phyloP scores from a whole-genome alignment of 2,329 filamentous ascomycete species.

The Fusarium palustre region DNA sequence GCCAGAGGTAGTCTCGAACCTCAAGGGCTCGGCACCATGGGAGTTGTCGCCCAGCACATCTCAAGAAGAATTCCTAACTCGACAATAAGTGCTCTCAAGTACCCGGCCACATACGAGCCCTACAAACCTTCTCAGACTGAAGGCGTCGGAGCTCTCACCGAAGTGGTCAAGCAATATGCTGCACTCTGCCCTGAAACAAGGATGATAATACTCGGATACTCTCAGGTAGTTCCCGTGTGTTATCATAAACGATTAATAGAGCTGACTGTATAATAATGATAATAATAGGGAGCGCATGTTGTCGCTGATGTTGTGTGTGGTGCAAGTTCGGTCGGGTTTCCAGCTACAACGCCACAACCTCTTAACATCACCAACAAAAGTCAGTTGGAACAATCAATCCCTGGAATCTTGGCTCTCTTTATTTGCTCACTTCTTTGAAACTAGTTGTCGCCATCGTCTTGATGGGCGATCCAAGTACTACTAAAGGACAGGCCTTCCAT shows the following conservation, averaged over 20 bases:
- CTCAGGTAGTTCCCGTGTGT: constrained; percentile 23
- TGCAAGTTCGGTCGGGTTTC: constrained; percentile 37
- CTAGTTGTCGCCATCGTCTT: constrained; percentile 40
- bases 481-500: constrained; percentile 32
- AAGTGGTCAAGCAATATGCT: constrained; percentile 21
- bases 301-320: constrained; percentile 42
- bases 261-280: neutral
- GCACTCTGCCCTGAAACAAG: constrained; percentile 32
- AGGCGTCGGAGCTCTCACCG: constrained; percentile 26
- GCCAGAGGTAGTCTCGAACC: constrained; percentile 39
- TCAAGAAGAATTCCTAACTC: constrained; percentile 21
- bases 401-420: rapidly evolving
- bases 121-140: constrained; percentile 38
- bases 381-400: neutral
- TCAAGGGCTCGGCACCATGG: constrained; percentile 39
- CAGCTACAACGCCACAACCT: constrained; percentile 26
- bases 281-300: constrained; percentile 39
- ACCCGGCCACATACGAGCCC: constrained; percentile 33
- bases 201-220: constrained; percentile 42
- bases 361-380: constrained; percentile 20
- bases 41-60: constrained; percentile 33
- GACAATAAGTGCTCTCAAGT: constrained; percentile 20
- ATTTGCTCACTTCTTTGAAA: neutral
- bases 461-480: constrained; percentile 45
- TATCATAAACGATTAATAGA: neutral